Evolutionary conservation across 1,284 basidiomycete species (phyloP), one percentile per base, ranked within the genome.

Genomic region (Pseudozyma flocculosa): DNA sequence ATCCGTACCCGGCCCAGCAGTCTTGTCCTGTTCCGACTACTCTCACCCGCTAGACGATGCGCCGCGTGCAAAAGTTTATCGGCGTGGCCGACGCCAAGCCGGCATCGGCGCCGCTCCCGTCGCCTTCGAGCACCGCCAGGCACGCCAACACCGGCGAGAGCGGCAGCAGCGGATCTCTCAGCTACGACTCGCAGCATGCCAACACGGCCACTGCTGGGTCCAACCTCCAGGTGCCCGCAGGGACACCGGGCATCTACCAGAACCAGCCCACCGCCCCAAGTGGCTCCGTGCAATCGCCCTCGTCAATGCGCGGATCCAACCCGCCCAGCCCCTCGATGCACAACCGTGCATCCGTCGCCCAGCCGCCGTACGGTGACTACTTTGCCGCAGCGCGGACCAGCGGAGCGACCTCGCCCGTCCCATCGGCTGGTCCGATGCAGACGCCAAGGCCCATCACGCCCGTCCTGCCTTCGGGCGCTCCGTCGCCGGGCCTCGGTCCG

Each of bases 21-120:
- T n/a, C n/a, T n/a, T n/a, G n/a, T n/a, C n/a, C n/a, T n/a, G n/a
- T n/a, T n/a, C n/a, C n/a, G n/a, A n/a, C n/a, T n/a, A n/a, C n/a
- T n/a, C n/a, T n/a, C n/a, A n/a, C n/a, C n/a, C n/a, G n/a, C n/a
- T n/a, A n/a, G n/a, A 44, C 22, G 26, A 64, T 64, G 61, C 59
- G 59, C 39, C 56, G 54, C 24, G 45, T 64, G 5, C 61, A 64
- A 41, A 53, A 57, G 24, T 53, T 64, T 47, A 60, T 64, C 17
- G 61, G 61, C 40, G 57, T 60, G 18, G 57, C 53, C 41, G 61
- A 64, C 42, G 53, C 50, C 43, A 64, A 64, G 54, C 61, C 61
- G 15, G 61, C 61, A 18, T 59, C 56, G 13, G 53, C 56, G 10
- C 23, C 57, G n/a, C 40, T 60, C 32, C 15, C 32, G 32, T 34